Percentiles rank a stretch among this genome's conserved stretches.
Conservation (phyloP, 2,329 filamentous ascomycete genomes). For the Colletotrichum chrysophilum region DNA sequence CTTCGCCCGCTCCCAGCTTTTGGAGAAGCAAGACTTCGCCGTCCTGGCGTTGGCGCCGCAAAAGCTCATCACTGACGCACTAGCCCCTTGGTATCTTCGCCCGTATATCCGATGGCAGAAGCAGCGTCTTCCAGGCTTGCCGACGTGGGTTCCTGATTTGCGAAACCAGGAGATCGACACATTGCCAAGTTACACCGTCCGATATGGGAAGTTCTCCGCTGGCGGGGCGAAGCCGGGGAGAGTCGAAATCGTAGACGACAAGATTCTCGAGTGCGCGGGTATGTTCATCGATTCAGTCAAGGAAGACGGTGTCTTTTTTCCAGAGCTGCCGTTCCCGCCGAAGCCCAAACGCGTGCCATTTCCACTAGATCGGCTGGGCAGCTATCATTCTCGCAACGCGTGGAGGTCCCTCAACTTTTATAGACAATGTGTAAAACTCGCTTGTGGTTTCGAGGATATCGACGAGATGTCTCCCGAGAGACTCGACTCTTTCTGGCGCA, state of each 20-base stretch:
- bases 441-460: background rate
- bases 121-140: background rate
- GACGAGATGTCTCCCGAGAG: background rate
- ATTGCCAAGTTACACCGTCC: background rate
- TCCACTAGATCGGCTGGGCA: background rate
- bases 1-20: background rate
- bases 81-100: background rate
- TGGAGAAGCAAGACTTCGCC: background rate
- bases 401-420: background rate
- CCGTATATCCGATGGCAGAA: background rate
- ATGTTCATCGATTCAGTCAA: background rate
- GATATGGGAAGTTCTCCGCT: background rate
- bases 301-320: background rate
- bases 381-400: background rate
- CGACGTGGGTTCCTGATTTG: background rate
- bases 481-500: background rate
- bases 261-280: background rate
- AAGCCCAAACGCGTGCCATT: background rate
- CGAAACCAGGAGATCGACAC: background rate
- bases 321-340: background rate
- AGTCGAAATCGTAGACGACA: background rate
- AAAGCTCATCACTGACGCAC: background rate
- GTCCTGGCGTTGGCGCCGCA: background rate
- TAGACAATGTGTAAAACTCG: background rate
- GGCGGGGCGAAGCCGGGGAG: background rate